phyloP scores from a whole-genome alignment of 306 rosid genomes.

The Datisca glomerata region DNA sequence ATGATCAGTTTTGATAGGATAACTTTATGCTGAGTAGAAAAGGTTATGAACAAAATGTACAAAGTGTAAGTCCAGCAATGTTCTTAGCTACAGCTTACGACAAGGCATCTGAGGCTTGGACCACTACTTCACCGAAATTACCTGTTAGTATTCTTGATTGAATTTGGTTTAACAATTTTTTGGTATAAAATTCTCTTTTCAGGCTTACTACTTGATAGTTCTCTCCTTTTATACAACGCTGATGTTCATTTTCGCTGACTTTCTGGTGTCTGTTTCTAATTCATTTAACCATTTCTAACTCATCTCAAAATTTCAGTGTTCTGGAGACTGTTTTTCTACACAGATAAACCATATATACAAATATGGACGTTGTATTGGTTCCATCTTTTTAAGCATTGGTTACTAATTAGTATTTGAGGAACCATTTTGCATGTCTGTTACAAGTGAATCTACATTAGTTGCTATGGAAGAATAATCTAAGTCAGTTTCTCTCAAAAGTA shows the following conservation, averaged over 20 bases:
- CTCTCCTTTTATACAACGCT: not conserved
- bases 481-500: too few species aligned
- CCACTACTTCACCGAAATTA: conserved; percentile 53
- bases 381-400: too few species aligned
- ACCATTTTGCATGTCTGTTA: too few species aligned
- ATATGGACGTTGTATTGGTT: too few species aligned
- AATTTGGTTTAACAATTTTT: conserved; percentile 4
- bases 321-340: conserved; percentile 3
- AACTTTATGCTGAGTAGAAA: conserved; percentile 54
- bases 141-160: conserved; percentile 32
- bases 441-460: too few species aligned
- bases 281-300: not conserved
- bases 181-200: not conserved
- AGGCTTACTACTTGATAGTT: not conserved
- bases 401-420: not conserved
- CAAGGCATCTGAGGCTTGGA: conserved; percentile 85
- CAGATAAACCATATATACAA: too few species aligned
- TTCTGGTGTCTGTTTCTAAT: not conserved
- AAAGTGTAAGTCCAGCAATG: conserved; percentile 40
- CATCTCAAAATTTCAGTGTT: not conserved
- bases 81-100: conserved; percentile 80
- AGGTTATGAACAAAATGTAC: conserved; percentile 36
- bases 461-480: too few species aligned
- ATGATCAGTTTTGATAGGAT: conserved; percentile 30
- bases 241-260: conserved; percentile 7